phyloP scores from a whole-genome alignment of 768 basidiomycete genomes.

The Candolleomyces aberdarensis region DNA sequence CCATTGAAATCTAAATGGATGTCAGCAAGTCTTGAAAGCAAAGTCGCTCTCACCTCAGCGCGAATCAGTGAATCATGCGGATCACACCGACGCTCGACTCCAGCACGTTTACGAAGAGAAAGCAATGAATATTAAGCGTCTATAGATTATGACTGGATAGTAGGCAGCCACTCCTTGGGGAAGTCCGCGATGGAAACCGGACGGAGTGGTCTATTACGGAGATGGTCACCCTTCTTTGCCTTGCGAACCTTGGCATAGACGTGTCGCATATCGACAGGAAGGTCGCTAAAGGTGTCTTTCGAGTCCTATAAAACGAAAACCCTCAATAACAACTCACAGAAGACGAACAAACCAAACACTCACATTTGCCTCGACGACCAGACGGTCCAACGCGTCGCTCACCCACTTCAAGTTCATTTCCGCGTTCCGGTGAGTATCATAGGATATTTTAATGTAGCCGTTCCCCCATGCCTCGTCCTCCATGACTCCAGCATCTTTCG shows the following conservation, averaged over 20 bases:
- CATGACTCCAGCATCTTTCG: constrained; percentile 63
- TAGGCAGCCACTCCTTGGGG: constrained; percentile 80
- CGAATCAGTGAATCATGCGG: not conserved
- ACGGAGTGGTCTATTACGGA: constrained; percentile 46
- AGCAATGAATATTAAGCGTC: not conserved
- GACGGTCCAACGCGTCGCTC: constrained; percentile 75
- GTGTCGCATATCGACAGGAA: constrained; percentile 85
- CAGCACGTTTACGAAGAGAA: not conserved
- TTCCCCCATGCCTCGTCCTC: constrained; percentile 49
- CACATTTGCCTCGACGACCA: constrained; percentile 85
- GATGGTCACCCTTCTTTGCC: constrained; percentile 70
- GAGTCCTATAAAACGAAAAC: constrained; percentile 30
- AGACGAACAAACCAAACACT: constrained; percentile 27
- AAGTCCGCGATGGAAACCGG: constrained; percentile 76
- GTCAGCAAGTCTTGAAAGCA: no score
- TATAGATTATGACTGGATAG: not conserved
- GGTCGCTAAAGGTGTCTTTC: constrained; percentile 48
- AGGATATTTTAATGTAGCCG: constrained; percentile 88
- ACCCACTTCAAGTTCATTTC: constrained; percentile 95
- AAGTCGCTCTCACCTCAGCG: not conserved
- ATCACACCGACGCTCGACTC: not conserved
- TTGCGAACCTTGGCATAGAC: constrained; percentile 69
- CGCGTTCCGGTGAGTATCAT: constrained; percentile 80
- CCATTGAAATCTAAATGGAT: no score
- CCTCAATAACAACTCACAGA: constrained; percentile 8